Evolutionary conservation across 2,329 filamentous ascomycete species (phyloP).

Genomic region (Pestalotiopsis sp.): DNA sequence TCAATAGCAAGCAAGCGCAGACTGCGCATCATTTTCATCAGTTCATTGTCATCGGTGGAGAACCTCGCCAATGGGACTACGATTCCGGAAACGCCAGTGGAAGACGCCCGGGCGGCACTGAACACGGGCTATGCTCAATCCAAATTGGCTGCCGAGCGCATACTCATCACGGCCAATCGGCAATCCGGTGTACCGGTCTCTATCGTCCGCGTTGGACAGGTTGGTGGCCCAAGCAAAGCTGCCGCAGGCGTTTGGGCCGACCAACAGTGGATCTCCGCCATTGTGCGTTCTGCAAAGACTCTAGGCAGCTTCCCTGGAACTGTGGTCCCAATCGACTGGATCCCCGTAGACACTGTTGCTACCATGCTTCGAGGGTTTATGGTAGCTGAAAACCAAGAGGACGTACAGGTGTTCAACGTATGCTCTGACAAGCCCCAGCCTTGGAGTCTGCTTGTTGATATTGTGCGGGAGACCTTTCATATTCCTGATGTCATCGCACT

Average conservation of each 20-base stretch:
- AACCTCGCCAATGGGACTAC: slow-evolving; percentile 11
- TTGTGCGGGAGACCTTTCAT: slow-evolving; percentile 1
- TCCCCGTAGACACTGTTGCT: slow-evolving; percentile 18
- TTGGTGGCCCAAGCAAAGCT: slow-evolving; percentile 16
- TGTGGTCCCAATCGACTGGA: slow-evolving; percentile 18
- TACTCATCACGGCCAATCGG: slow-evolving; percentile 15
- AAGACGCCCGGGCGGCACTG: slow-evolving; percentile 14
- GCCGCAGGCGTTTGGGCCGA: slow-evolving; percentile 15
- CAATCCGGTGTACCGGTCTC: slow-evolving; percentile 15
- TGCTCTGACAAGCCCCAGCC: slow-evolving; percentile 11
- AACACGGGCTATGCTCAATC: slow-evolving; percentile 23
- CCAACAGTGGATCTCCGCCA: slow-evolving; percentile 21
- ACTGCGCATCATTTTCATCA: slow-evolving; percentile 26
- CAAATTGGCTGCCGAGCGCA: slow-evolving; percentile 21
- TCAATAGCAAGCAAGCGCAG: slow-evolving; percentile 12
- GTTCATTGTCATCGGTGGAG: slow-evolving; percentile 23
- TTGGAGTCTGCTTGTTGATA: slow-evolving; percentile 17
- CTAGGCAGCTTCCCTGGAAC: slow-evolving; percentile 14
- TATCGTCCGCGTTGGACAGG: slow-evolving; percentile 20
- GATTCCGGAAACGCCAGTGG: slow-evolving; percentile 19
- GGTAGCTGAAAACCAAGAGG: not conserved
- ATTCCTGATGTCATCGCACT: slow-evolving; percentile 16
- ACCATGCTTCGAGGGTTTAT: not conserved
- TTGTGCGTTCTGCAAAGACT: slow-evolving; percentile 17
- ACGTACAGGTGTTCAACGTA: not conserved